These are phyloP conservation scores for Trebouxia sp. DNA, from an alignment of 139 green algal species.

Conservation along the genomic window DNA sequence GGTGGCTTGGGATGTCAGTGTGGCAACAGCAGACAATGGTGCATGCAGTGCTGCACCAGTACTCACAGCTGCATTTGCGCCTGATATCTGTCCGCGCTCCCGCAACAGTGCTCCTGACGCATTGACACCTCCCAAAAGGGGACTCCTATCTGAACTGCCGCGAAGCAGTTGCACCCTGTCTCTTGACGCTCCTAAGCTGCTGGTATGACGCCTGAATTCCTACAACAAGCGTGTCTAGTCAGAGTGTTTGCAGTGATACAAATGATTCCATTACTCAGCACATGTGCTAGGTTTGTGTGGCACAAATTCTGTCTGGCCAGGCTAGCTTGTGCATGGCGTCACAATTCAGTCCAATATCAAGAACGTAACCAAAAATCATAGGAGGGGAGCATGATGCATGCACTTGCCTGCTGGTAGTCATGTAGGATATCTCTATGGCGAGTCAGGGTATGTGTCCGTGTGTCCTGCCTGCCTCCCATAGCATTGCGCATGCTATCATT, in stretches of 20 bases:
- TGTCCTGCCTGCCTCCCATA: constrained; percentile 61
- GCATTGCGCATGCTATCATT: constrained; percentile 78
- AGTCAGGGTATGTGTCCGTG: constrained; percentile 83
- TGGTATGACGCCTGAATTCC: constrained; percentile 78
- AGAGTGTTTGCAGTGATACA: background rate
- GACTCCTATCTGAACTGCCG: constrained; percentile 28
- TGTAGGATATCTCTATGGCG: constrained; percentile 93
- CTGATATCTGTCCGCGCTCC: constrained; percentile 71
- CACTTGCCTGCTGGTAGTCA: constrained; percentile 79
- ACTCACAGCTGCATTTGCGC: constrained; percentile 38
- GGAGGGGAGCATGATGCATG: too few relatives aligned
- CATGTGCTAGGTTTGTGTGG: too few relatives aligned
- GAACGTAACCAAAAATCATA: too few relatives aligned
- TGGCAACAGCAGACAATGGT: background rate
- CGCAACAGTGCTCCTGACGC: constrained; percentile 72
- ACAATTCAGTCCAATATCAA: too few relatives aligned
- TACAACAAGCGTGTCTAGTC: too few relatives aligned
- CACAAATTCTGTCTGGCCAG: too few relatives aligned
- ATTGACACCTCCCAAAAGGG: constrained; percentile 24
- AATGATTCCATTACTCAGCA: background rate
- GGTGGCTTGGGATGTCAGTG: too few relatives aligned
- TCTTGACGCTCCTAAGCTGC: constrained; percentile 59
- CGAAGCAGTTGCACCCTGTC: constrained; percentile 77
- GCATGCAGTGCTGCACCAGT: background rate
- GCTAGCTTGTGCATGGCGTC: too few relatives aligned